These are phyloP conservation scores for Coniochaeta sp. DNA, from an alignment of 2,329 filamentous ascomycete species.

Conservation along the genomic window DNA sequence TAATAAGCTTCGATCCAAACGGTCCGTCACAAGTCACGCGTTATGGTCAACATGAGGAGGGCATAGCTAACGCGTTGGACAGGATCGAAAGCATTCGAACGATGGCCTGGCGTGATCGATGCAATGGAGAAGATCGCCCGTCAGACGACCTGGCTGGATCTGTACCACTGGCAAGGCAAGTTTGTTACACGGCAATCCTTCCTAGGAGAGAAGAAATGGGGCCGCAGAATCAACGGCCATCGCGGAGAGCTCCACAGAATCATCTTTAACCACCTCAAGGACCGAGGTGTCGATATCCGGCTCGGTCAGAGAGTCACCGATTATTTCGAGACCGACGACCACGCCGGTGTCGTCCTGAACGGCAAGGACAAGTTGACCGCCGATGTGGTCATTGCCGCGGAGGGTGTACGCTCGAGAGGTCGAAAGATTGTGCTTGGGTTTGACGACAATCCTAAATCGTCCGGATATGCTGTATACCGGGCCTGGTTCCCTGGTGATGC, in stretches of 20 bases:
- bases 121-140: constrained; percentile 42
- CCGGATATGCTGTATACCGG: constrained; percentile 36
- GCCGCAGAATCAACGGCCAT: constrained; percentile 45
- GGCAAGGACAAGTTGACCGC: constrained; percentile 25
- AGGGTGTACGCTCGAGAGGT: constrained; percentile 38
- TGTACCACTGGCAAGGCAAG: constrained; percentile 37
- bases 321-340: constrained; percentile 36
- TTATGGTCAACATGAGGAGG: not conserved
- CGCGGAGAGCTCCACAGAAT: constrained; percentile 44
- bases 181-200: constrained; percentile 39
- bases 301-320: constrained; percentile 35
- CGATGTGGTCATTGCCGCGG: constrained; percentile 36
- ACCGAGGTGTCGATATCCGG: constrained; percentile 39
- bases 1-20: constrained; percentile 46
- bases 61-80: constrained; percentile 35
- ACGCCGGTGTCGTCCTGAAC: constrained; percentile 33
- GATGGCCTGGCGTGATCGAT: constrained; percentile 44
- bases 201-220: constrained; percentile 23
- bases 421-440: constrained; percentile 36
- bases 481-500: constrained; percentile 35
- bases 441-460: constrained; percentile 32
- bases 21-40: constrained; percentile 23
- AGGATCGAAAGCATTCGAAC: constrained; percentile 43
- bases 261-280: constrained; percentile 41
- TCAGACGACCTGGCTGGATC: constrained; percentile 30